Evolutionary conservation across 2,329 filamentous ascomycete species (phyloP).

Genomic region (Esteya vermicola): DNA sequence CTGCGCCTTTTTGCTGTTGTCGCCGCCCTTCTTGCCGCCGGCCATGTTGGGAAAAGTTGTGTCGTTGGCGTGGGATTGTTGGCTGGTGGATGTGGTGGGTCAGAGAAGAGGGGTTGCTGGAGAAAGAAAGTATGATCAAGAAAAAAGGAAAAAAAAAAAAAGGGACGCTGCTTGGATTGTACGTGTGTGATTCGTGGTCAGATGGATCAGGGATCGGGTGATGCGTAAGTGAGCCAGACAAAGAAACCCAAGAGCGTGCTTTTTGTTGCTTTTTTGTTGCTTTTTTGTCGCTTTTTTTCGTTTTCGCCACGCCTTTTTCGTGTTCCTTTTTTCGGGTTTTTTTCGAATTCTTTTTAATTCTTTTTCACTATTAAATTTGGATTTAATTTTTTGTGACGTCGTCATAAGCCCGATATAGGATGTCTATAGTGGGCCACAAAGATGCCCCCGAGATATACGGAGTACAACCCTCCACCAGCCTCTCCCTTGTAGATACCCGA

Average conservation of each 20-base stretch:
- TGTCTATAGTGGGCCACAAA: too few species aligned
- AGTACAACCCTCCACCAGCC: too few species aligned
- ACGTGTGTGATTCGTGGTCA: too few species aligned
- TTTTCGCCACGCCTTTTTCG: background rate
- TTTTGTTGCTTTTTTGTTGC: background rate
- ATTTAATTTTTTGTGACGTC: background rate
- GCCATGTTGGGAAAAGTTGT: constrained; percentile 36
- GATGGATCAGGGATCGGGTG: too few species aligned
- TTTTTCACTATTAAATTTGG: background rate
- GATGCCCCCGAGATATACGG: too few species aligned
- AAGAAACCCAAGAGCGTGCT: background rate
- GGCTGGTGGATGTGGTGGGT: background rate
- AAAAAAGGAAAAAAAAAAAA: background rate
- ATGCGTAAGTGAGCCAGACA: too few species aligned
- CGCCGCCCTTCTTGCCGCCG: constrained; percentile 58
- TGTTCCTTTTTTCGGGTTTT: background rate
- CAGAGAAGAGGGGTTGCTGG: background rate
- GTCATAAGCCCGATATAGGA: too few species aligned
- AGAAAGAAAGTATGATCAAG: background rate
- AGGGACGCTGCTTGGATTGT: too few species aligned
- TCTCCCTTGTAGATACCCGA: too few species aligned
- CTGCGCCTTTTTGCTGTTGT: constrained; percentile 77
- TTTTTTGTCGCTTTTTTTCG: background rate
- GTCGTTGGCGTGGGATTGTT: background rate
- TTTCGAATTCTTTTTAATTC: background rate